A percentile compares a stretch with the other conserved stretches of the same genome.
Evolutionary conservation across 192 early-diverging fungal species (phyloP).

Genomic region (Chytriomyces sp.): DNA sequence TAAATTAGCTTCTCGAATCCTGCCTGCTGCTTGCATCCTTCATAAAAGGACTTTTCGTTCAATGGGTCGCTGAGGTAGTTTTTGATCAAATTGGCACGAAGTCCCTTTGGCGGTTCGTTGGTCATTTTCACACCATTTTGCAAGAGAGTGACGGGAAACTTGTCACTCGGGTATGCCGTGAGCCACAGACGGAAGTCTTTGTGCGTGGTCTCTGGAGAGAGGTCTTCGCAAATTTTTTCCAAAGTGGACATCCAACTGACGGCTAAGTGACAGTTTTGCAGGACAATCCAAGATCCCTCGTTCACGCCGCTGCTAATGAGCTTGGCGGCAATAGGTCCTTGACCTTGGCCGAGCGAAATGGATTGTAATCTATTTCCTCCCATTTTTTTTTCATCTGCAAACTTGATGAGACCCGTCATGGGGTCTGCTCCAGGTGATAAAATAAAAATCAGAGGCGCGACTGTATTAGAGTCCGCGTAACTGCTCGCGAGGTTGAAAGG

Average conservation of each 20-base stretch:
- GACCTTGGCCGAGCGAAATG: conserved; percentile 64
- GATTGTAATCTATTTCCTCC: conserved; percentile 53
- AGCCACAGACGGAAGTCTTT: conserved; percentile 59
- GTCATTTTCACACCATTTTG: conserved; percentile 71
- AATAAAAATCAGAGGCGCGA: conserved; percentile 58
- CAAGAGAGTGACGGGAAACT: conserved; percentile 59
- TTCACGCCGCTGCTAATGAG: conserved; percentile 49
- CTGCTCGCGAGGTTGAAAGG: conserved; percentile 64
- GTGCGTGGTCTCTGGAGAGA: conserved; percentile 56
- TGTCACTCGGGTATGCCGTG: conserved; percentile 61
- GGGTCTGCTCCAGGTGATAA: conserved; percentile 65
- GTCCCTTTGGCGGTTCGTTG: conserved; percentile 59
- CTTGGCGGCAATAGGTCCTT: conserved; percentile 66
- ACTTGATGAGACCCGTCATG: conserved; percentile 56
- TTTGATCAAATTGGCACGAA: conserved; percentile 57
- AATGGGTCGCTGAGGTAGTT: conserved; percentile 58
- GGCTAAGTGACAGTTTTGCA: conserved; percentile 67
- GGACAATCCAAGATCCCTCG: conserved; percentile 61
- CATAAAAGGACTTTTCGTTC: conserved; percentile 63
- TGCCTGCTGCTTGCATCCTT: conserved; percentile 58
- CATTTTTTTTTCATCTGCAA: conserved; percentile 63
- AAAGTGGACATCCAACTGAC: conserved; percentile 65
- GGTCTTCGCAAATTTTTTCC: conserved; percentile 65
- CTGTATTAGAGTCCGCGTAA: conserved; percentile 56
- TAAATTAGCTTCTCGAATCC: conserved; percentile 59